These are phyloP conservation scores for Discostella pseudostelligera DNA, from an alignment of 108 stramenopile genomes.

Conservation along the genomic window DNA sequence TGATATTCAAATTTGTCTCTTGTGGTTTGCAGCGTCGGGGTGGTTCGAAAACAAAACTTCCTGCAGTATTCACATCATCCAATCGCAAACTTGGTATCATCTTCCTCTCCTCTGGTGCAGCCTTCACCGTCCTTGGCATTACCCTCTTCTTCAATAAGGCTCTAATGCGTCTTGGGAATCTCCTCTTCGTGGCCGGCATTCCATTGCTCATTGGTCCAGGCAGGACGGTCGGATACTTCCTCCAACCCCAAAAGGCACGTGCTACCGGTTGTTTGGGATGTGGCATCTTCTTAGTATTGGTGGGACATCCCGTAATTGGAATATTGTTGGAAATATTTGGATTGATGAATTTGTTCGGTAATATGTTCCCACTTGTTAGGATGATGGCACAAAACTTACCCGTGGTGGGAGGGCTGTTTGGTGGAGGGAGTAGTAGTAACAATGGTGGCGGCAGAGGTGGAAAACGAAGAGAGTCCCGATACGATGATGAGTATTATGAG, in stretches of 20 bases:
- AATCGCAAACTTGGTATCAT: constrained; percentile 75
- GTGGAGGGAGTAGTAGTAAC: constrained; percentile 32
- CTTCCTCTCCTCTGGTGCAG: constrained; percentile 67
- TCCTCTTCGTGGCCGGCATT: constrained; percentile 81
- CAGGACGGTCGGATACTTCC: constrained; percentile 82
- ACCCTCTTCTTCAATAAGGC: constrained; percentile 94
- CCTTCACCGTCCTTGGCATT: constrained; percentile 80
- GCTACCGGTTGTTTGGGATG: constrained; percentile 77
- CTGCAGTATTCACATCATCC: constrained; percentile 24
- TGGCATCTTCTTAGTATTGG: constrained; percentile 85
- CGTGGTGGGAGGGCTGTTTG: constrained; percentile 65
- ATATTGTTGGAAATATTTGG: constrained; percentile 91
- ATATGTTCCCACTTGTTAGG: constrained; percentile 85
- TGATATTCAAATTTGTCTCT: no score
- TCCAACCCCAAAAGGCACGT: constrained; percentile 83
- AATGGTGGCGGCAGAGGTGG: constrained; percentile 20
- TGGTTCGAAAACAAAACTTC: constrained; percentile 17
- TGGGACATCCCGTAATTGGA: constrained; percentile 87
- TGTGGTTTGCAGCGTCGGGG: constrained; percentile 5
- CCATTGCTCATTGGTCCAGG: constrained; percentile 90
- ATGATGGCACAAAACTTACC: constrained; percentile 73
- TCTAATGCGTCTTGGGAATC: constrained; percentile 90
- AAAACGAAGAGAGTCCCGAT: constrained; percentile 18
- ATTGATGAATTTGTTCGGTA: constrained; percentile 91
- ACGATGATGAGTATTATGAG: constrained; percentile 31